These are phyloP conservation scores for Cyclaneusma minus DNA, from an alignment of 2,329 filamentous ascomycete species.

Conservation along the genomic window DNA sequence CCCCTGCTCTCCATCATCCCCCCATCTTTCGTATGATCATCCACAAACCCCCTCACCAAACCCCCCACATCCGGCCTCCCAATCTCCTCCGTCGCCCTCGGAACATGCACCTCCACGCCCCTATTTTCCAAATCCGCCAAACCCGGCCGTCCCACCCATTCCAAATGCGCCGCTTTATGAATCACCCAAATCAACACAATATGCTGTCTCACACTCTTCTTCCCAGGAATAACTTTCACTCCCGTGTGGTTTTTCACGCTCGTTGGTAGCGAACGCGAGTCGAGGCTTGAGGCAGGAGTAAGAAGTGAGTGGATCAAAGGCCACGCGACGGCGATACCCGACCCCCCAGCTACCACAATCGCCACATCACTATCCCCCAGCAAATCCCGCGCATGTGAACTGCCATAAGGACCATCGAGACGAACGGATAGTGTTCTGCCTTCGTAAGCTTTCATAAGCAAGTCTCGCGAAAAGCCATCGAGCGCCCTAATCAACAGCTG, in stretches of 20 bases:
- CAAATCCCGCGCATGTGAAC: slow-evolving; percentile 34
- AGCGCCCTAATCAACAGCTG: slow-evolving; percentile 43
- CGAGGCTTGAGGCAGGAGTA: slow-evolving; percentile 6
- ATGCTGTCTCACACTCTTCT: too few relatives aligned
- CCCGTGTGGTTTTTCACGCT: slow-evolving; percentile 11
- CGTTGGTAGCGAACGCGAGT: slow-evolving; percentile 7
- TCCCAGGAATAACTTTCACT: slow-evolving; percentile 7
- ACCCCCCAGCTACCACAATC: slow-evolving; percentile 45
- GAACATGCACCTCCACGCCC: slow-evolving; percentile 36
- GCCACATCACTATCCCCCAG: slow-evolving; percentile 31
- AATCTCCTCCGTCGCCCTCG: slow-evolving; percentile 34
- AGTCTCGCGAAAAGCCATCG: slow-evolving; percentile 39
- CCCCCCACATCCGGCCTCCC: slow-evolving; percentile 35
- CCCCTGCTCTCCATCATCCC: too few relatives aligned
- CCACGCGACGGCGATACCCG: slow-evolving; percentile 48
- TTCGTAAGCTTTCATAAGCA: slow-evolving; percentile 33
- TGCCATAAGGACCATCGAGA: slow-evolving; percentile 52
- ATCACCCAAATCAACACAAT: slow-evolving; percentile 44
- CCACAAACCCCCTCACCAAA: slow-evolving; percentile 24
- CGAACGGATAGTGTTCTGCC: slow-evolving; percentile 29
- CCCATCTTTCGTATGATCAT: slow-evolving; percentile 14
- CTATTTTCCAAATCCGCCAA: slow-evolving; percentile 30
- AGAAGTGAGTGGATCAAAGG: slow-evolving; percentile 40
- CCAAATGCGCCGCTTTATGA: slow-evolving; percentile 32
- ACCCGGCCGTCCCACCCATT: slow-evolving; percentile 35